Conservation (phyloP, 306 rosid genomes). For the Parietaria judaica region DNA sequence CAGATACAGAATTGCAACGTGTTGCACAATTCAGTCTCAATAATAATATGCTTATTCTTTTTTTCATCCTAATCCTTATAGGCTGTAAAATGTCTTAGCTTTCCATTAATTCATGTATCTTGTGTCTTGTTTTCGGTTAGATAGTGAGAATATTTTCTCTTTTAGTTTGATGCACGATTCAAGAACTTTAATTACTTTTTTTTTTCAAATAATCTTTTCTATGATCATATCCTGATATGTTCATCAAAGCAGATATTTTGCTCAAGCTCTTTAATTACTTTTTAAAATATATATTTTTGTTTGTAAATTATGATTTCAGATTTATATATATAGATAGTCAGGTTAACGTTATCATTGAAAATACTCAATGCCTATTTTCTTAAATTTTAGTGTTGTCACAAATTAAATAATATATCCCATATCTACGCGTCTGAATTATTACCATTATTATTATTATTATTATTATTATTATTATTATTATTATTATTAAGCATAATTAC, state of each 20-base stretch:
- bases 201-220: not conserved
- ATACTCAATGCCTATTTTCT: too few species aligned
- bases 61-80: not conserved
- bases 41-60: constrained; percentile 2
- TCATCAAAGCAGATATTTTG: not conserved
- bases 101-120: constrained; percentile 5
- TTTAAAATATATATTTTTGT: too few species aligned
- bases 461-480: too few species aligned
- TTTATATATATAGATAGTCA: too few species aligned
- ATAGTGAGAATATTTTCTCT: not conserved
- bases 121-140: not conserved
- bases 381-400: too few species aligned
- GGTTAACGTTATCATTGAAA: too few species aligned
- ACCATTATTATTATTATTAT: too few species aligned
- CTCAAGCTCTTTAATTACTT: too few species aligned
- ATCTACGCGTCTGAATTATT: too few species aligned
- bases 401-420: too few species aligned
- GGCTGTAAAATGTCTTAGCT: not conserved
- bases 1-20: constrained; percentile 1
- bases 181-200: not conserved
- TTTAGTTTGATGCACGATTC: not conserved
- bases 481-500: too few species aligned
- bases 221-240: not conserved
- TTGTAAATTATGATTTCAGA: too few species aligned
- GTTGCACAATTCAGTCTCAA: constrained; percentile 1